Base-by-base conservation (phyloP, 345 rosid genomes). In the Erodium maritimum region DNA sequence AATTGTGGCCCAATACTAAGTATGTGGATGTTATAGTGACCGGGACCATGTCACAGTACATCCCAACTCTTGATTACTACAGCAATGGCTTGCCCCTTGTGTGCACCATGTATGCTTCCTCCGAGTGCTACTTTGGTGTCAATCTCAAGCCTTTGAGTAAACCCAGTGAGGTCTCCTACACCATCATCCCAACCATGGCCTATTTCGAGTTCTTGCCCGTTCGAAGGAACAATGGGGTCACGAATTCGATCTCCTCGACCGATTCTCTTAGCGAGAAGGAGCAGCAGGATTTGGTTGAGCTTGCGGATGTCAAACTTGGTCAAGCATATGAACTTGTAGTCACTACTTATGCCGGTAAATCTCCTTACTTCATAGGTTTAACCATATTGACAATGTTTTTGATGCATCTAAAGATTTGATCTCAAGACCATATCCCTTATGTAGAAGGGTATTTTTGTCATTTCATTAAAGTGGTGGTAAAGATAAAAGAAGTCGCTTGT, bases 11-110 rank as follows among this genome's bases (percentile, higher is more conserved):
- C 19, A 86, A 86, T 67, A 82, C 89, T 4, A 86, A 83, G 73
- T 83, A 82, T 68, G 87, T 93, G 61, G 99, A 93, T 78, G 96
- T 93, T 58, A 89, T 91, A 71, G 96, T 89, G 80, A 91, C 99
- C 5, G 99, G 99, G 29, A 83, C 99, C 20, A 91, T 91, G 99
- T 91, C 96, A 62, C 99, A 91, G 67, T 91, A 91, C 21, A 91
- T 91, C 58, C 96, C 93, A 20, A 88, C 87, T 58, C 95, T 91
- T 52, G 99, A 91, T 71, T 86, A 78, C 64, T 86, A 88, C 33
- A 91, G 96, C 73, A 81, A 84, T 64, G 82, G 82, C 24, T 75
- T 91, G 70, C 96, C 98, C 56, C 79, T 91, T 23, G 96, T 91
- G 25, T 91, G 96, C 71, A 86, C 98, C 51, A 88, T 88, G 96